These are phyloP conservation scores for Coemansia sp. DNA, from an alignment of 192 early-diverging fungal genomes.

Conservation along the genomic window DNA sequence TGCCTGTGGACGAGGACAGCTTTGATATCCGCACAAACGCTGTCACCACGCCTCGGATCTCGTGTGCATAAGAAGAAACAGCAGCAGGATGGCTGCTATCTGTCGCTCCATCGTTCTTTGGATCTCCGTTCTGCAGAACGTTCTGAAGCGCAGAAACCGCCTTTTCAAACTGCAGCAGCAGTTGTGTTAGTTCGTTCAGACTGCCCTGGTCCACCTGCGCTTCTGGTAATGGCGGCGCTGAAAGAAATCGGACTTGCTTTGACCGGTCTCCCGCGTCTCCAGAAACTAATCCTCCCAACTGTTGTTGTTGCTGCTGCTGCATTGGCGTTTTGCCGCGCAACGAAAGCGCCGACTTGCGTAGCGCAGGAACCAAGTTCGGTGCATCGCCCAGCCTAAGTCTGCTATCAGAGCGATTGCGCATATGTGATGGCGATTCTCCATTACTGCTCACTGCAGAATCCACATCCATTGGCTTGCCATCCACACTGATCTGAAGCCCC, in stretches of 20 bases:
- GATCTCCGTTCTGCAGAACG: not conserved
- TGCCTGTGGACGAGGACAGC: slow-evolving; percentile 36
- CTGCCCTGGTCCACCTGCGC: slow-evolving; percentile 32
- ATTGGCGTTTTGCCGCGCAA: slow-evolving; percentile 7
- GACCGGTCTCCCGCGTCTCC: slow-evolving; percentile 22
- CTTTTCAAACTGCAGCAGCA: slow-evolving; percentile 37
- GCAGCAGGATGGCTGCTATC: not conserved
- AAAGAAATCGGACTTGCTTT: slow-evolving; percentile 47
- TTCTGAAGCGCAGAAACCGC: slow-evolving; percentile 26
- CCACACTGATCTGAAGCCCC: slow-evolving; percentile 11
- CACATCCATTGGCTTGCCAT: slow-evolving; percentile 8
- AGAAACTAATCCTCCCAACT: not conserved
- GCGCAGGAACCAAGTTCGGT: slow-evolving; percentile 1
- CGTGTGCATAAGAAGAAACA: slow-evolving; percentile 5
- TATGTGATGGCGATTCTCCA: slow-evolving; percentile 12
- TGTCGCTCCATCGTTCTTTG: not conserved
- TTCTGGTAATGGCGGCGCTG: slow-evolving; percentile 7
- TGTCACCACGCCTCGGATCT: slow-evolving; percentile 27
- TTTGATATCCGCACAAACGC: slow-evolving; percentile 50
- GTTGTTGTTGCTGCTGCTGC: not conserved
- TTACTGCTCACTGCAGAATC: not conserved
- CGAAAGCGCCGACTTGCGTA: slow-evolving; percentile 40
- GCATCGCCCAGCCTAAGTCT: slow-evolving; percentile 18
- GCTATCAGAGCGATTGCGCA: slow-evolving; percentile 46
- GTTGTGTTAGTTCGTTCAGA: slow-evolving; percentile 34